Evolutionary conservation across 176 grass and related monocot species (phyloP).

Genomic region (Thinopyrum elongatum): DNA sequence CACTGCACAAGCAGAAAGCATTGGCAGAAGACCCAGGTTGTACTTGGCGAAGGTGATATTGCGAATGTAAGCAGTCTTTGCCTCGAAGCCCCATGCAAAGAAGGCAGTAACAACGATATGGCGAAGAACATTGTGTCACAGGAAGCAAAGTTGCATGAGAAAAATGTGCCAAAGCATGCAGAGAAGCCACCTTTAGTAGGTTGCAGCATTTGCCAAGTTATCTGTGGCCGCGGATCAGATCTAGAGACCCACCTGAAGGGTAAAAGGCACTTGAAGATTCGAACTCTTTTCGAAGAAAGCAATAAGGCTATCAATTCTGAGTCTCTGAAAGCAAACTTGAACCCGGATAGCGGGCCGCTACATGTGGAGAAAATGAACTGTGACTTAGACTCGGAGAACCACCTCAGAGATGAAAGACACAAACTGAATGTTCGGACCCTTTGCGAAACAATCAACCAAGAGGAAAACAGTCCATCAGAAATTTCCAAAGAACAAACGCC

Average conservation of each 20-base stretch:
- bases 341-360: background rate
- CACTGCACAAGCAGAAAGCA: conserved; percentile 27
- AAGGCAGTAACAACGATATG: background rate
- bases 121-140: background rate
- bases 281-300: background rate
- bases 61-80: too few relatives aligned
- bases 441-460: background rate
- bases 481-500: background rate
- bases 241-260: background rate
- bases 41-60: background rate
- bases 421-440: background rate
- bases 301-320: background rate
- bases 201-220: conserved; percentile 17
- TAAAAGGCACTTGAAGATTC: background rate
- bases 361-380: background rate
- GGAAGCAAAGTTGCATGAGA: background rate
- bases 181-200: background rate
- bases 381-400: background rate
- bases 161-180: background rate
- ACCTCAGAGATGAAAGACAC: conserved; percentile 6
- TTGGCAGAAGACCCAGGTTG: background rate
- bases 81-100: background rate
- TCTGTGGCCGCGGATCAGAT: background rate
- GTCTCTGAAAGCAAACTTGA: background rate
- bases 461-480: background rate